Conservation (phyloP, 192 early-diverging fungal genomes). For the Gaertneriomyces semiglobifer region DNA sequence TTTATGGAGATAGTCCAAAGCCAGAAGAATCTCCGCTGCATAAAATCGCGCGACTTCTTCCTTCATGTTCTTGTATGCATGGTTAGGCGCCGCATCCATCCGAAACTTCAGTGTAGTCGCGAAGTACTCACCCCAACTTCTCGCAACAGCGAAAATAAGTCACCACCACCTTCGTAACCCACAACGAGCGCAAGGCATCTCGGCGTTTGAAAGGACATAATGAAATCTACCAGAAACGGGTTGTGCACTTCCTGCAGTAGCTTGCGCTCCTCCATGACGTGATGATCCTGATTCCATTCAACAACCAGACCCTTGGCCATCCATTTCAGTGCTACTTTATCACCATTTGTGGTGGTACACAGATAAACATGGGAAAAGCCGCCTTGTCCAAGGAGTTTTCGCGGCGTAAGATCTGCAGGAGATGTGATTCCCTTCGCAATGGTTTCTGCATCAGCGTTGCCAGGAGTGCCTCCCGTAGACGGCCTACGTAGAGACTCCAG, state of each 20-base stretch:
- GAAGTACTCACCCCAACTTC: neutral
- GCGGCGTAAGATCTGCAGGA: too few relatives aligned
- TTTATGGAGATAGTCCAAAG: conserved; percentile 91
- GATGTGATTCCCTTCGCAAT: too few relatives aligned
- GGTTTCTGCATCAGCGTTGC: too few relatives aligned
- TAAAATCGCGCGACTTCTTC: conserved; percentile 93
- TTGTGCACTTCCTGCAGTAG: neutral
- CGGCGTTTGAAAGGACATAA: neutral
- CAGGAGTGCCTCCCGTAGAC: too few relatives aligned
- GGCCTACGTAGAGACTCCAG: too few relatives aligned
- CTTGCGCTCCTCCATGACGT: conserved; percentile 5
- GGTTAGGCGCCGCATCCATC: neutral
- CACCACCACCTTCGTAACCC: neutral
- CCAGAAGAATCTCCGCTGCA: conserved; percentile 90
- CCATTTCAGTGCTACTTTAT: neutral
- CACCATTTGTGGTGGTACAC: too few relatives aligned
- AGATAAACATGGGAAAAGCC: too few relatives aligned
- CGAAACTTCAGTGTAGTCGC: neutral
- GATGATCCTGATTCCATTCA: conserved; percentile 10
- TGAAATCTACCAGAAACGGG: neutral
- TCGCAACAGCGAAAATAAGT: neutral
- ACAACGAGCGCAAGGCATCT: neutral
- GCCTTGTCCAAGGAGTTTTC: too few relatives aligned
- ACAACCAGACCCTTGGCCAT: conserved; percentile 3
- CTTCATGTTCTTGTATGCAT: conserved; percentile 63